These are phyloP conservation scores for Eucalyptus albens DNA, from an alignment of 345 rosid species.

Conservation along the genomic window DNA sequence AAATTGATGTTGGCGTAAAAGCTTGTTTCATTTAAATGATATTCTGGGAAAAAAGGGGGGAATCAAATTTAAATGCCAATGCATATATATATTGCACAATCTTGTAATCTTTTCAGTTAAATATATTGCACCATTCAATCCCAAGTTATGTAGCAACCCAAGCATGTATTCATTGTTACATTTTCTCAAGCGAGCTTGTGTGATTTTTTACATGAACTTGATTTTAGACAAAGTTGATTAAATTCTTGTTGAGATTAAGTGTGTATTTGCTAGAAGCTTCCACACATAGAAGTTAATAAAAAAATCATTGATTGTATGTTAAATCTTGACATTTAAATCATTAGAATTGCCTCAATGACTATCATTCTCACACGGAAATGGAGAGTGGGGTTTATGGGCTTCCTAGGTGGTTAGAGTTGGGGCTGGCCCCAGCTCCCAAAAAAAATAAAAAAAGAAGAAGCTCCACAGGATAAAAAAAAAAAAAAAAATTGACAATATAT, in stretches of 20 bases:
- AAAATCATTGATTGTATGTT: background rate
- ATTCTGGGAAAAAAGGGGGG: background rate
- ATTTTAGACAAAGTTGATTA: background rate
- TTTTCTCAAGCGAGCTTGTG: no score
- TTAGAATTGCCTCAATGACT: accelerated
- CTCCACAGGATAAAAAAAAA: no score
- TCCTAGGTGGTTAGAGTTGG: background rate
- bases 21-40: background rate
- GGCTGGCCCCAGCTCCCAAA: background rate
- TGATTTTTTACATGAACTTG: no score
- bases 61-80: background rate
- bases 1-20: background rate
- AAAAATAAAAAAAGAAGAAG: accelerated
- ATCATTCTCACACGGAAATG: background rate
- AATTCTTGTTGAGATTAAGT: background rate
- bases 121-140: background rate
- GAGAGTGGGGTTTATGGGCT: background rate
- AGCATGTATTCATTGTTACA: no score
- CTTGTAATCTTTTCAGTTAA: background rate
- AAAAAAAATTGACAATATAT: background rate
- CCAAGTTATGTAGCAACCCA: background rate
- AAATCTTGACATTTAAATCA: background rate
- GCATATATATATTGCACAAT: background rate
- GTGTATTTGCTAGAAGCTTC: background rate
- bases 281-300: background rate